These are phyloP conservation scores for Hanseniaspora lindneri DNA, from an alignment of 805 yeast species.

Conservation along the genomic window DNA sequence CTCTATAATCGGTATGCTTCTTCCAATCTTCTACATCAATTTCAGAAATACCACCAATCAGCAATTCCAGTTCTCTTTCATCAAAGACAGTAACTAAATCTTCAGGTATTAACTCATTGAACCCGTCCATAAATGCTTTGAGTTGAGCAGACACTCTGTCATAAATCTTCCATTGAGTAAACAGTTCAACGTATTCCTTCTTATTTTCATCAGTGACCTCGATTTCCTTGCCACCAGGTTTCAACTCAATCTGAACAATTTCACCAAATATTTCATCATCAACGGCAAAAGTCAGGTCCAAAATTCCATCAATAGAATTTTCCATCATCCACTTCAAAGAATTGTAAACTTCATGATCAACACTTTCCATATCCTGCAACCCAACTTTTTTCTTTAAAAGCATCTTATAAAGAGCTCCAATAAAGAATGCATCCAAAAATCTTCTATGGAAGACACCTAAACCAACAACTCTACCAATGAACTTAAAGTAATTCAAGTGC, in stretches of 20 bases:
- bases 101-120: constrained; percentile 93
- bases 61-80: constrained; percentile 89
- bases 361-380: constrained; percentile 95
- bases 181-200: constrained; percentile 86
- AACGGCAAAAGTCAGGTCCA: constrained; percentile 79
- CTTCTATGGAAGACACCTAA: constrained; percentile 96
- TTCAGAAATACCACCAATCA: constrained; percentile 96
- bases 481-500: constrained; percentile 93
- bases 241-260: constrained; percentile 76
- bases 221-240: constrained; percentile 74
- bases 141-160: constrained; percentile 92
- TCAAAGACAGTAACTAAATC: constrained; percentile 93
- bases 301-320: constrained; percentile 77
- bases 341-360: constrained; percentile 91
- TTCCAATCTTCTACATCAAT: constrained; percentile 98
- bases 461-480: constrained; percentile 96
- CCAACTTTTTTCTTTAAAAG: constrained; percentile 90
- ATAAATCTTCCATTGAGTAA: constrained; percentile 90
- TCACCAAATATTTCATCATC: constrained; percentile 94
- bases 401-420: constrained; percentile 96
- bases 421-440: constrained; percentile 94
- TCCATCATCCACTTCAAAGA: constrained; percentile 93
- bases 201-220: constrained; percentile 92
- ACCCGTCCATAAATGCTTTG: constrained; percentile 91
- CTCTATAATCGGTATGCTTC: constrained; percentile 96